Base-by-base conservation (phyloP, 495 filamentous ascomycete species). In the Hypoxylon lienhwacheense region DNA sequence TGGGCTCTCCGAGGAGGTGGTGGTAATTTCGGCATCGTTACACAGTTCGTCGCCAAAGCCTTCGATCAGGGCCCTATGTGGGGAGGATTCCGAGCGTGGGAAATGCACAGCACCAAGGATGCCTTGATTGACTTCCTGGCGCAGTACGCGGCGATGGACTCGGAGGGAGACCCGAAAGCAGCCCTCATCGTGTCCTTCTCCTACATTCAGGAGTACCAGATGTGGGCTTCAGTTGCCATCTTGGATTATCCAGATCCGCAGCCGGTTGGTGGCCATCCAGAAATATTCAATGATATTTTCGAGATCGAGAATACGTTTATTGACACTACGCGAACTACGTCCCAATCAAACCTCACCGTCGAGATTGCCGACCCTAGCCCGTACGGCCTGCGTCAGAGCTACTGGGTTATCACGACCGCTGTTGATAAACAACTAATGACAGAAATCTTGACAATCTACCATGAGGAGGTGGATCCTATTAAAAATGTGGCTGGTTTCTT, bases 21-120 rank as follows among this genome's bases (percentile, higher is more conserved):
- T 14, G 65, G 61, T 40, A 79, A 77, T 61, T 79, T 79, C 36
- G 78, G 78, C 4, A 61, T 80, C 1, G 74, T 78, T 16, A 79
- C 75, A 10, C 44, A 55, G 15, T 55, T 60, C 32, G 36, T 49
- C 16, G 32, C 45, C 17, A 37, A 37, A 3, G 36, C 55, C 3
- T 47, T 55, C 31, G 39, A 47, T 7, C 46, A 63, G n/a, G 52
- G 48, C 1, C 41, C 22, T 8, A 53, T 63, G 40, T 57, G 59
- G 52, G 56, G 56, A 36, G 56, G 49, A 5, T 44, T 44, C 8
- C 36, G 46, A 7, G 14, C 16, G 12, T 60, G 53, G 53, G 53
- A 60, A 37, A 48, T 54, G 50, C 29, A 47, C 24, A 49, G 45
- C 22, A 32, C 43, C 22, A 54, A 42, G 17, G 10, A 10, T 3